Base-by-base conservation (phyloP, 164 flowering plant species). In the Taxillus chinensis region DNA sequence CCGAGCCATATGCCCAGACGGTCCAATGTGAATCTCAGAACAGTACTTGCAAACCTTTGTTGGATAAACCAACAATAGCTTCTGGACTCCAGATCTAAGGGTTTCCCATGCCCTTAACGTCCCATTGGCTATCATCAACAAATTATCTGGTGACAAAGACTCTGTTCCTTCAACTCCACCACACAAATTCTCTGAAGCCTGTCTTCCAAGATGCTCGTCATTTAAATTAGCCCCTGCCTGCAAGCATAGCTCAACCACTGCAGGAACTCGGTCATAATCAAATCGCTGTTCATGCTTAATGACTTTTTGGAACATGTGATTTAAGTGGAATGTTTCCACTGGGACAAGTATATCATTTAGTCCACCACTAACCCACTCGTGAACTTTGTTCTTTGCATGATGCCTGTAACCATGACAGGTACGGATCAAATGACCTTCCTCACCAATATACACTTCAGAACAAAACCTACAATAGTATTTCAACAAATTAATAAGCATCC, bases 21-120 rank as follows among this genome's bases (percentile, higher is more conserved):
- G 86, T 39, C 99, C 96, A 45, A 93, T 77, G 68, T 93, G 97
- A 73, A 91, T 95, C 78, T 93, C 99, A 3, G 80, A 78, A 65
- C 99, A 93, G 65, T 90, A 45, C 57, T 77, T 71, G 64, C 99
- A 93, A 12, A 90, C 95, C 71, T 84, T 90, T 11, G 84, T 74
- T 3, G 96, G 86, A 75, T 89, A 89, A 62, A 75, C 90, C 69
- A 83, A 43, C 70, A 91, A 66, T 71, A 93, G 67, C 72, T 68
- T 87, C 70, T 80, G 64, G 41, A 93, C 84, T 16, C 95, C 90
- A 51, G 77, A 68, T 62, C 91, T 79, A 58, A 89, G 68, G 0
- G 54, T 71, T 75, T 90, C 97, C 97, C 97, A 93, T 41, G 97
- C 95, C 60, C 51, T 73, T 63, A 93, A 50, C 13, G 99, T 90